Percentiles rank a stretch among this genome's conserved stretches.
These are phyloP conservation scores for Camelina neglecta DNA, from an alignment of 345 rosid genomes.

Conservation along the genomic window DNA sequence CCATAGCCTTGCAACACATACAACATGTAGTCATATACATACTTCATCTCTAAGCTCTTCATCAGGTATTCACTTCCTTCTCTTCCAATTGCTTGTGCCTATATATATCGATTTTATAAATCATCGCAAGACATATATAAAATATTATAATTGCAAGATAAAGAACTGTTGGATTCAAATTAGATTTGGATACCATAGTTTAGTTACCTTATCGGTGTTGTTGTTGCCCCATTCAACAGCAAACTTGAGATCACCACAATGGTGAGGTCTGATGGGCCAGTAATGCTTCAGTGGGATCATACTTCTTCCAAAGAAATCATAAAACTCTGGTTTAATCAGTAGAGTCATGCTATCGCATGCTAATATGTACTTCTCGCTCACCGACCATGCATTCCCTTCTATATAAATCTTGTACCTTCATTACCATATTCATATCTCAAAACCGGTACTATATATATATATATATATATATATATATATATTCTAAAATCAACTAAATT, in stretches of 20 bases:
- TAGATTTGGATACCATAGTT: not conserved
- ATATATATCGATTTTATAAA: not conserved
- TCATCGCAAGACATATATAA: not conserved
- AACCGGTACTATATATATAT: not conserved
- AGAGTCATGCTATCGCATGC: conserved; percentile 55
- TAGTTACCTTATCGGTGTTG: conserved; percentile 25
- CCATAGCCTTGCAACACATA: conserved; percentile 56
- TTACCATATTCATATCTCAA: conserved; percentile 1
- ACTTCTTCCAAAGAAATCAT: conserved; percentile 54
- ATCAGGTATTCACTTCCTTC: conserved; percentile 53
- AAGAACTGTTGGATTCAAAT: not conserved
- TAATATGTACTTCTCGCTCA: conserved; percentile 56
- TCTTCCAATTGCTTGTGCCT: conserved; percentile 61
- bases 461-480: too few relatives aligned
- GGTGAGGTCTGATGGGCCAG: conserved; percentile 54
- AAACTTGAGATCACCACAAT: conserved; percentile 38
- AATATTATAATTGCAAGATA: not conserved
- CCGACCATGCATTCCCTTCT: conserved; percentile 62
- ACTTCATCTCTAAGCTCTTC: conserved; percentile 53
- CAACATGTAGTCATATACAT: conserved; percentile 68
- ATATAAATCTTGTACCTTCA: conserved; percentile 58
- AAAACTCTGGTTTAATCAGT: conserved; percentile 48
- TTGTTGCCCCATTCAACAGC: conserved; percentile 48
- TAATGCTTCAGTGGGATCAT: conserved; percentile 56
- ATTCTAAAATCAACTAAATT: not conserved